A percentile compares a stretch with the other conserved stretches of the same genome.
Conservation (phyloP, 495 filamentous ascomycete genomes). For the Hypoxylon subgilvum region DNA sequence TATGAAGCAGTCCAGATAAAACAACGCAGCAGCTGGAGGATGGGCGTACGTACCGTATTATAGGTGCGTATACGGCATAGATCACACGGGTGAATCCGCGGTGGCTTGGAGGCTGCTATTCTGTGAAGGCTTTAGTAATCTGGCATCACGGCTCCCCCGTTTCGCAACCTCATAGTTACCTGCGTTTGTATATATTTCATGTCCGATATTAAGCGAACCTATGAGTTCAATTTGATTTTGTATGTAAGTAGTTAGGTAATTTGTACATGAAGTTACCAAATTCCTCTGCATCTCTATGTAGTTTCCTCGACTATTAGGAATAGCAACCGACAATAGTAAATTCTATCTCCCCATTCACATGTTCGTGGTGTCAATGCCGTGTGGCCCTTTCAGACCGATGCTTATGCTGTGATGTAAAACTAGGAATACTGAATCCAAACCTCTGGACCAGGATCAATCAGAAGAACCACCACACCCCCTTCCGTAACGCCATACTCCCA, state of each 20-base stretch:
- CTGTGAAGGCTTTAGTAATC: not conserved
- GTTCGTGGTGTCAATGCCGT: slow-evolving; percentile 3
- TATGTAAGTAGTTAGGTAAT: too few relatives aligned
- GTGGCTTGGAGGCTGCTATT: slow-evolving; percentile 9
- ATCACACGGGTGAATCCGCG: slow-evolving; percentile 13
- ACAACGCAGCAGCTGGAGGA: not conserved
- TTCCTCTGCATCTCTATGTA: not conserved
- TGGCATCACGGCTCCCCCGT: not conserved
- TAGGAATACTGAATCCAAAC: slow-evolving; percentile 2
- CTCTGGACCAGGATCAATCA: not conserved
- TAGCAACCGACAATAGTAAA: not conserved
- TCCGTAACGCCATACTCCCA: slow-evolving; percentile 34
- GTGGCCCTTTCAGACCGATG: slow-evolving; percentile 7
- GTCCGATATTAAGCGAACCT: slow-evolving; percentile 13
- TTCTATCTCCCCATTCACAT: slow-evolving; percentile 4
- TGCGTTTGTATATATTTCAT: slow-evolving; percentile 12
- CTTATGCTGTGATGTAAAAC: slow-evolving; percentile 4
- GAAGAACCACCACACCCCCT: not conserved
- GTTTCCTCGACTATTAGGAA: not conserved
- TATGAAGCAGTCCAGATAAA: not conserved
- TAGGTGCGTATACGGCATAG: not conserved
- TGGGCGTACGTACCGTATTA: not conserved
- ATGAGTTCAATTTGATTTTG: not conserved
- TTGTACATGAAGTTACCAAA: too few relatives aligned
- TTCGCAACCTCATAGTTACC: not conserved